Evolutionary conservation across 345 rosid genomes (phyloP).

Genomic region (Ricinus communis): DNA sequence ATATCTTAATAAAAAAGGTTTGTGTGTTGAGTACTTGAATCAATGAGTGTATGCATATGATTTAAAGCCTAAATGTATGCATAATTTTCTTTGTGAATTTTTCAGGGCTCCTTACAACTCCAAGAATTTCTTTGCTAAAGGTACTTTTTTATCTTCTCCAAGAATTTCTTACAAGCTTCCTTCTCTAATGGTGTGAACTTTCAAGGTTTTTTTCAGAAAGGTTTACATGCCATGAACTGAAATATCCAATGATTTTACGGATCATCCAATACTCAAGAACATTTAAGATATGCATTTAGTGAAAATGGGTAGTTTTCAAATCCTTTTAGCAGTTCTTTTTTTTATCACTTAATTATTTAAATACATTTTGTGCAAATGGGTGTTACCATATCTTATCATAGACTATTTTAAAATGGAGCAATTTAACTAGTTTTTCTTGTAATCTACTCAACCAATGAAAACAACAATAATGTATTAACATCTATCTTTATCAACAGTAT

Average conservation of each 20-base stretch:
- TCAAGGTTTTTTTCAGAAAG: background rate
- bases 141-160: conserved; percentile 5
- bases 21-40: background rate
- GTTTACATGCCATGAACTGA: too few relatives aligned
- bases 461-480: too few relatives aligned
- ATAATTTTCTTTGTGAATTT: background rate
- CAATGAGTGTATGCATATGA: too few relatives aligned
- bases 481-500: too few relatives aligned
- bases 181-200: background rate
- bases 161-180: background rate
- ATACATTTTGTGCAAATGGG: too few relatives aligned
- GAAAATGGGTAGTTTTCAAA: background rate
- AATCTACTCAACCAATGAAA: too few relatives aligned
- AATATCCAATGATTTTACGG: too few relatives aligned
- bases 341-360: too few relatives aligned
- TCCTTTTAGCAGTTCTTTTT: background rate
- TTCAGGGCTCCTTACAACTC: conserved; percentile 29
- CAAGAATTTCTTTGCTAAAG: conserved; percentile 12
- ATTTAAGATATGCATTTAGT: background rate
- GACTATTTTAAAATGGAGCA: background rate
- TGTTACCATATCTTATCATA: too few relatives aligned
- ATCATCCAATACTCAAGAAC: too few relatives aligned
- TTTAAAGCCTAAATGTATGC: background rate
- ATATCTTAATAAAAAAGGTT: conserved; percentile 1
- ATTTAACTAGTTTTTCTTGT: background rate